Evolutionary conservation across 208 protist species (phyloP).

Genomic region (Spironucleus salmonicida): DNA sequence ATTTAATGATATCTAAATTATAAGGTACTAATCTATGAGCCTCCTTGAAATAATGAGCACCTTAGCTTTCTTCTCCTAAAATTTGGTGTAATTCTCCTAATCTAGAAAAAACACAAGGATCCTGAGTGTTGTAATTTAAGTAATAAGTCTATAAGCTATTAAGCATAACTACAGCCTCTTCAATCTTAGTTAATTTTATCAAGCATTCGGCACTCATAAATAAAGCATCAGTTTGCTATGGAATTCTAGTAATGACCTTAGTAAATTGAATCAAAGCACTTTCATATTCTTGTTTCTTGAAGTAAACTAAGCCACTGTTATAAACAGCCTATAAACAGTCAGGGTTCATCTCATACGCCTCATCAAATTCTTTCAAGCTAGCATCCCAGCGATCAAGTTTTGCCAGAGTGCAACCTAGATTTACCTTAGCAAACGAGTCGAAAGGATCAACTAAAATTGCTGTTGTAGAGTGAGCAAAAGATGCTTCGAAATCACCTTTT

Average conservation of each 20-base stretch:
- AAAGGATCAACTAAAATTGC: background rate
- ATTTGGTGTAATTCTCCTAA: slow-evolving; percentile 16
- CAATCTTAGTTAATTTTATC: background rate
- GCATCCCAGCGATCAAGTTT: background rate
- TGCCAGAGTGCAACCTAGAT: slow-evolving; percentile 14
- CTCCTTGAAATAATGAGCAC: slow-evolving; percentile 25
- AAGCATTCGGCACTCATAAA: slow-evolving; percentile 7
- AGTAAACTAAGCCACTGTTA: background rate
- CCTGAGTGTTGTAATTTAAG: background rate
- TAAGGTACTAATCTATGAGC: slow-evolving; percentile 21
- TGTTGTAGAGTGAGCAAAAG: background rate
- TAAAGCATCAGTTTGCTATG: slow-evolving; percentile 8
- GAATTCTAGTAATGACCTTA: background rate
- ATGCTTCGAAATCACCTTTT: slow-evolving; percentile 17
- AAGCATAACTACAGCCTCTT: background rate
- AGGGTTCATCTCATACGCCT: slow-evolving; percentile 1
- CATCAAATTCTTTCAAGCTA: background rate
- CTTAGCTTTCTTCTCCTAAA: background rate
- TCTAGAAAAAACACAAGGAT: background rate
- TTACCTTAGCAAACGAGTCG: slow-evolving; percentile 20
- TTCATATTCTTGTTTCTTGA: slow-evolving; percentile 11
- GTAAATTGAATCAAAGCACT: background rate
- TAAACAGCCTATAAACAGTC: slow-evolving; percentile 13
- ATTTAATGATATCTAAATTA: slow-evolving; percentile 1
- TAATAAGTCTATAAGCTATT: background rate